Evolutionary conservation across 2,329 filamentous ascomycete species (phyloP), one percentile per base, ranked within the genome.

Genomic region (Neonectria neomacrospora): DNA sequence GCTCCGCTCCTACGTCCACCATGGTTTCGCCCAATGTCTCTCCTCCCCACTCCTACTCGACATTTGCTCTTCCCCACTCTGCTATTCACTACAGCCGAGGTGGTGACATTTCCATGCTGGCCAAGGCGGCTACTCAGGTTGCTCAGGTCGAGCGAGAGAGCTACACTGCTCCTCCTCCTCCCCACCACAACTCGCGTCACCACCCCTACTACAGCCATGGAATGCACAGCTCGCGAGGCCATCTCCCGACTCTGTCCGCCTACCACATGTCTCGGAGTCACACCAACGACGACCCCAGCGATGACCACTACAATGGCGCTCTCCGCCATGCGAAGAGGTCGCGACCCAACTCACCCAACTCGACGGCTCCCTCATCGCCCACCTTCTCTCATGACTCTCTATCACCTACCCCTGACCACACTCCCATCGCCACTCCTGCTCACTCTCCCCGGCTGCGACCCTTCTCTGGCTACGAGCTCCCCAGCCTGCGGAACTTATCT

Each of bases 301-400:
- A 97, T 71, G 91, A 95, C 75, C 91, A 91, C 71, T 95, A 94
- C 77, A 80, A 83, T 54, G 88, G 88, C 53, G 83, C 81, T 45
- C 80, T 93, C 76, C 86, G 92, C 64, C 88, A 90, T 72, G 87
- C 91, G 26, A 98, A 98, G 85, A 90, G 94, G 67, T 98, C 95
- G 64, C 85, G 95, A 71, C 95, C 96, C 45, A 96, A 94, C 78
- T 97, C 95, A 37, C 96, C 95, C 56, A 93, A 96, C 80, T 97
- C 94, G 9, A 98, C 95, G 2, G 95, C 95, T 51, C 96, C 96
- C 20, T 97, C 95, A 26, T 98, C 95, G 32, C 95, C 95, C 26
- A 97, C 94, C 3, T 97, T 97, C 78, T 97, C 95, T 2, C 94
- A 97, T 80, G 94, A 97, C 79, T 97, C 95, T 11, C 86, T 95